These are phyloP conservation scores for Castanopsis chinensis DNA, from an alignment of 306 rosid genomes.

Conservation along the genomic window DNA sequence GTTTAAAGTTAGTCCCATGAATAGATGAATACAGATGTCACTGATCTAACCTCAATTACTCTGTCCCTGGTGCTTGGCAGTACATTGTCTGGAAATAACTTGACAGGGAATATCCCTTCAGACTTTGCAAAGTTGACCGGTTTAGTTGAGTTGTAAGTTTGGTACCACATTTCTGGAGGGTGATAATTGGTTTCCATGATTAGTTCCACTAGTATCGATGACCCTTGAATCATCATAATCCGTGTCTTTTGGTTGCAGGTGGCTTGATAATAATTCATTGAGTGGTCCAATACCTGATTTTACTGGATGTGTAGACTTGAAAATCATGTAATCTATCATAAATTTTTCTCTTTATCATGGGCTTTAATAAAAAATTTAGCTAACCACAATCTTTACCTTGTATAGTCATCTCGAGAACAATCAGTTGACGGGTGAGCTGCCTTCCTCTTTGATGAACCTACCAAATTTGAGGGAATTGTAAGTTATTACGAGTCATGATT, in stretches of 20 bases:
- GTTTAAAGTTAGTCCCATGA: constrained; percentile 5
- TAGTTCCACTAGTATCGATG: constrained; percentile 7
- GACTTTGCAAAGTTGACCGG: constrained; percentile 69
- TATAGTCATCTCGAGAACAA: constrained; percentile 92
- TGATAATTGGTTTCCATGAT: constrained; percentile 11
- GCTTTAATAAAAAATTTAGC: constrained; percentile 17
- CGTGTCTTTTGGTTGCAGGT: constrained; percentile 35
- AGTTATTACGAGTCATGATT: constrained; percentile 36
- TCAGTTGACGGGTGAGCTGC: constrained; percentile 70
- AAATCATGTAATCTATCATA: constrained; percentile 63
- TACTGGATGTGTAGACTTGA: constrained; percentile 65
- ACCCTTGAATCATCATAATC: background rate
- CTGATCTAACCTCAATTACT: constrained; percentile 30
- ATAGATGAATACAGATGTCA: constrained; percentile 6
- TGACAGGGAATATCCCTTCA: constrained; percentile 78
- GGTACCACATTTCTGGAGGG: constrained; percentile 16
- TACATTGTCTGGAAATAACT: constrained; percentile 59
- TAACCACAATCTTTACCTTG: constrained; percentile 35
- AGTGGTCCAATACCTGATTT: constrained; percentile 84
- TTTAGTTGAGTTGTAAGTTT: constrained; percentile 82
- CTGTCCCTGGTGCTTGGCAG: constrained; percentile 51
- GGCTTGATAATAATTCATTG: constrained; percentile 60
- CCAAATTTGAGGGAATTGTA: constrained; percentile 88
- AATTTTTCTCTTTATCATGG: constrained; percentile 12
- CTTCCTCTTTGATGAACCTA: constrained; percentile 59